phyloP scores from a whole-genome alignment of 2,329 filamentous ascomycete species.

The Xylaria digitata region DNA sequence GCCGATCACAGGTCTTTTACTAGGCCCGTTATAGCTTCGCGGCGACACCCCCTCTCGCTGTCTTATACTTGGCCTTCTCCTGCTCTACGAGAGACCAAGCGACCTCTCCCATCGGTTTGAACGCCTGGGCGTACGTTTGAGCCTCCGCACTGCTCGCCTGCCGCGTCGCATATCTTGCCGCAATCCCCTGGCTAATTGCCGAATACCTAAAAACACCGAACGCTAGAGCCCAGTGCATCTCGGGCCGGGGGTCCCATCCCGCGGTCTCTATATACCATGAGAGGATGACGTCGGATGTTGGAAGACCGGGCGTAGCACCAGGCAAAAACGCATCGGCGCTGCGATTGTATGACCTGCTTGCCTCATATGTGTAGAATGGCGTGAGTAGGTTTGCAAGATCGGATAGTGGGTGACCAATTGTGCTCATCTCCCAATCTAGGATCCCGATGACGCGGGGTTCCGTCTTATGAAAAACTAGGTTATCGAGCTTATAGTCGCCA shows the following conservation, averaged over 20 bases:
- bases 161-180: slow-evolving; percentile 82
- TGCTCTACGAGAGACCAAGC: slow-evolving; percentile 78
- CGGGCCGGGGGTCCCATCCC: slow-evolving; percentile 68
- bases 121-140: slow-evolving; percentile 74
- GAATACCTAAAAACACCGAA: slow-evolving; percentile 71
- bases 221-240: slow-evolving; percentile 69
- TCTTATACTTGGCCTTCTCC: slow-evolving; percentile 69
- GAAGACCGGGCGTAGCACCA: slow-evolving; percentile 62
- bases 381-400: slow-evolving; percentile 81
- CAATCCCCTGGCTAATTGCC: slow-evolving; percentile 86
- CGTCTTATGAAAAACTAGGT: slow-evolving; percentile 88
- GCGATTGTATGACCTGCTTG: slow-evolving; percentile 37
- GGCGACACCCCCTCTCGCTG: slow-evolving; percentile 1
- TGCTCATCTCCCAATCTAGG: slow-evolving; percentile 98
- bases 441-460: slow-evolving; percentile 91
- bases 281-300: slow-evolving; percentile 62
- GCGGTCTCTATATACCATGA: slow-evolving; percentile 74
- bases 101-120: slow-evolving; percentile 78
- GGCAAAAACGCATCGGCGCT: slow-evolving; percentile 38
- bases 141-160: slow-evolving; percentile 93
- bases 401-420: slow-evolving; percentile 93
- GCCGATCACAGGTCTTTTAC: background rate
- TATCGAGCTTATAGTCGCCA: slow-evolving; percentile 97
- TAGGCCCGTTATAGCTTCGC: slow-evolving; percentile 29
- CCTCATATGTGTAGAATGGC: slow-evolving; percentile 39